Evolutionary conservation across 805 yeast genomes (phyloP), one percentile per base, ranked within the genome.

Genomic region (Saccharomycopsis fibuligera): DNA sequence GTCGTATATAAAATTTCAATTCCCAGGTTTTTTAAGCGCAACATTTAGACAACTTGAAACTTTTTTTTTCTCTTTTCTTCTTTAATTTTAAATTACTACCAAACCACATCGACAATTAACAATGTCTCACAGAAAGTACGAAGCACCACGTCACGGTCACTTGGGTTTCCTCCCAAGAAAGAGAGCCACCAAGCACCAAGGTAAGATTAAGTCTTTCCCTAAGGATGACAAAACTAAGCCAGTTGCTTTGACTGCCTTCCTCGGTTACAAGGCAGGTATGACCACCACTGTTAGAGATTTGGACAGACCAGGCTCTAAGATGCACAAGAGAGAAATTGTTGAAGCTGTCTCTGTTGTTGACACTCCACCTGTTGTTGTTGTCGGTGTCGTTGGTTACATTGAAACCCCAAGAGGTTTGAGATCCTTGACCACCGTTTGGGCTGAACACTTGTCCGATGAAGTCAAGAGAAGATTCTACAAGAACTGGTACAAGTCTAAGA

Each of bases 101-200:
- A n/a, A 44, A 24, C 27, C 24, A 42, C 38, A 22, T 10, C 9
- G 19, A 33, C 22, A 41, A 27, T 31, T 36, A 29, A 46, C 25
- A 39, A 93, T 93, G 99, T 93, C 99, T 74, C 99, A 93, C 93
- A 88, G 99, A 86, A 93, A 93, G 85, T 93, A 71, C 93, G 98
- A 93, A 87, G 95, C 93, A 67, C 99, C 99, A 82, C 89, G 99
- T 82, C 98, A 93, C 90, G 99, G 99, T 77, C 91, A 96, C 75
- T 81, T 93, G 74, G 99, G 98, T 71, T 93, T 89, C 96, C 81
- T 85, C 68, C 99, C 99, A 85, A 89, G 96, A 83, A 93, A 93
- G 96, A 89, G 99, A 83, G 89, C 98, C 71, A 83, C 95, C 75
- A 79, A 85, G 72, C 93, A 88, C 79, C 87, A 96, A 82, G 99